Percentiles rank a stretch among this genome's conserved stretches.
Conservation (phyloP, 768 basidiomycete species). For the Dacryopinax primogenitus region DNA sequence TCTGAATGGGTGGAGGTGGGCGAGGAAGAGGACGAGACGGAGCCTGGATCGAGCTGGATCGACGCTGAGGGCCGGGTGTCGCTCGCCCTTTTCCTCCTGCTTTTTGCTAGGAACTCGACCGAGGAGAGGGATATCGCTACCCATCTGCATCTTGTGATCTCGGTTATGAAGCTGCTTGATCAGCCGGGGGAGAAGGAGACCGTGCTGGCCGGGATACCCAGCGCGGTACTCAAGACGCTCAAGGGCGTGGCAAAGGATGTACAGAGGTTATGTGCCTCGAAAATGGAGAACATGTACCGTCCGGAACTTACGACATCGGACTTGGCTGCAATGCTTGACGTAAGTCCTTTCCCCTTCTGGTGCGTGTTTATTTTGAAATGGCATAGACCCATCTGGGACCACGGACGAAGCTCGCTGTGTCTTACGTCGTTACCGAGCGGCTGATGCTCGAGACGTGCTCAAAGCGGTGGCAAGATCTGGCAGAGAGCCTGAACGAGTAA, state of each 20-base stretch:
- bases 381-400: background rate
- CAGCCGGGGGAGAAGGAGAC: background rate
- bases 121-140: background rate
- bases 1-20: background rate
- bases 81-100: background rate
- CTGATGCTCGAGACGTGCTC: background rate
- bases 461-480: background rate
- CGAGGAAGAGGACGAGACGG: background rate
- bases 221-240: background rate
- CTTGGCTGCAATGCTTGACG: background rate
- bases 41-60: background rate
- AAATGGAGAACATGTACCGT: background rate
- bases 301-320: background rate
- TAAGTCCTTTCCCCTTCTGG: background rate
- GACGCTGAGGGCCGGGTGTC: background rate
- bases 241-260: background rate
- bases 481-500: too few species aligned
- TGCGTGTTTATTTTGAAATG: background rate
- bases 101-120: background rate
- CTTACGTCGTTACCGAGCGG: background rate
- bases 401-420: background rate
- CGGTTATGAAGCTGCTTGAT: background rate
- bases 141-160: background rate
- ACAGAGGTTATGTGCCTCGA: background rate
- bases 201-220: background rate